Percentiles rank a stretch among this genome's conserved stretches.
Conservation (phyloP, 1,284 basidiomycete genomes). For the Mycosarcoma mackinlayi region DNA sequence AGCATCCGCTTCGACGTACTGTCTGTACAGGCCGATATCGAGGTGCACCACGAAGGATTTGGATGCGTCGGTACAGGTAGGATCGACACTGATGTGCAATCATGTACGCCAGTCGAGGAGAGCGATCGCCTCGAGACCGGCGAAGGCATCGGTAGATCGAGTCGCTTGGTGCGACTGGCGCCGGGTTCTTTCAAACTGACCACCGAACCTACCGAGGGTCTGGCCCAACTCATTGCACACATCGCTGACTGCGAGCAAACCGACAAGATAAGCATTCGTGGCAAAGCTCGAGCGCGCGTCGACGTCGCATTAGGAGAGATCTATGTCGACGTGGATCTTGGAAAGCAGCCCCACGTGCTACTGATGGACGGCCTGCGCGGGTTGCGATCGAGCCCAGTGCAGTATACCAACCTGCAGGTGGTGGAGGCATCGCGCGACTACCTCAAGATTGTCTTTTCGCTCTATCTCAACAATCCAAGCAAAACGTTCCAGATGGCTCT, state of each 20-base stretch:
- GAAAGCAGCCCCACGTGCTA: constrained; percentile 29
- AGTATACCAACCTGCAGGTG: constrained; percentile 54
- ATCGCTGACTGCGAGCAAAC: constrained; percentile 50
- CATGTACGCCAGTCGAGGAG: constrained; percentile 13
- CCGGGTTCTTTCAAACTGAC: constrained; percentile 31
- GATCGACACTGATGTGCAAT: constrained; percentile 35
- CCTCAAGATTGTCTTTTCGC: constrained; percentile 49
- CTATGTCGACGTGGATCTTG: constrained; percentile 44
- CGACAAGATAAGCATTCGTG: constrained; percentile 48
- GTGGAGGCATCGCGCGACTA: constrained; percentile 43
- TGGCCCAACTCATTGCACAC: constrained; percentile 52
- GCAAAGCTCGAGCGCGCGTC: constrained; percentile 41
- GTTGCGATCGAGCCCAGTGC: constrained; percentile 45
- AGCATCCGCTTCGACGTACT: constrained; percentile 41
- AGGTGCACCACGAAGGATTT: constrained; percentile 50
- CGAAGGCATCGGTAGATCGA: neutral
- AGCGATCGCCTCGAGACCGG: neutral
- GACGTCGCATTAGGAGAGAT: constrained; percentile 47
- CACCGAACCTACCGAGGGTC: constrained; percentile 18
- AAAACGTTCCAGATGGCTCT: constrained; percentile 37
- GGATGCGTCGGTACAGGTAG: constrained; percentile 46
- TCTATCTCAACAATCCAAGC: constrained; percentile 58
- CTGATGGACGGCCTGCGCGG: constrained; percentile 38
- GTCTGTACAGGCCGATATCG: constrained; percentile 44
- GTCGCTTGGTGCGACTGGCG: constrained; percentile 21